Base-by-base conservation (phyloP, 768 basidiomycete genomes). In the Leccinum subgranulosum region DNA sequence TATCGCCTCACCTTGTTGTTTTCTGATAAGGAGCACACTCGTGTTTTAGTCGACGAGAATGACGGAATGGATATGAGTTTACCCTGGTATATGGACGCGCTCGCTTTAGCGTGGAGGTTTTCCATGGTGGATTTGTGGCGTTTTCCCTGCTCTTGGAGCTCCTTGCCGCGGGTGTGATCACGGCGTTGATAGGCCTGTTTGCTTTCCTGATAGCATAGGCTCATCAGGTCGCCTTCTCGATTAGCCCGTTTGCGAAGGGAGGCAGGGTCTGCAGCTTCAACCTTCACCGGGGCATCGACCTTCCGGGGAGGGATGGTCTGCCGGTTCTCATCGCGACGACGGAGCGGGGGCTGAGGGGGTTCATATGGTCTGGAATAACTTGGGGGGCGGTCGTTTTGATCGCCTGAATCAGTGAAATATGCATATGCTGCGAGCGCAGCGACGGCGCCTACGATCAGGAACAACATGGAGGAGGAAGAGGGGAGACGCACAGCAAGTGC, bases 131-230 rank as follows among this genome's bases (percentile, higher is more conserved):
- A 66, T 68, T 88, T 81, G 69, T 95, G 92, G 36, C 75, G 76
- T 69, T 93, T 91, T 19, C 92, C 93, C 69, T 92, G 65, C 50
- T 86, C 84, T 27, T 87, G 89, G 12, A 97, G 79, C 51, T 87
- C 77, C 73, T 96, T 94, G 34, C 94, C 94, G 28, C 73, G 74
- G 1, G 84, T 90, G 19, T 87, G 86, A 63, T 97, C 85, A 3
- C 87, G 83, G 12, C 77, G 74, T 51, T 79, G 73, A 67, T 94
- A 94, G 2, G 92, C 92, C 56, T 83, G 75, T 66, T 89, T 82
- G 65, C 89, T 87, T 67, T 85, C 76, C 51, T 82, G 76, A 68
- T 85, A 89, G 54, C 76, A 80, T 31, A 75, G 75, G 12, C 79
- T 79, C 91, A 90, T 94, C 63, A 78, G 66, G 60, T 92, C 87